phyloP scores from a whole-genome alignment of 2,329 filamentous ascomycete species.

The Byssothecium circinans region DNA sequence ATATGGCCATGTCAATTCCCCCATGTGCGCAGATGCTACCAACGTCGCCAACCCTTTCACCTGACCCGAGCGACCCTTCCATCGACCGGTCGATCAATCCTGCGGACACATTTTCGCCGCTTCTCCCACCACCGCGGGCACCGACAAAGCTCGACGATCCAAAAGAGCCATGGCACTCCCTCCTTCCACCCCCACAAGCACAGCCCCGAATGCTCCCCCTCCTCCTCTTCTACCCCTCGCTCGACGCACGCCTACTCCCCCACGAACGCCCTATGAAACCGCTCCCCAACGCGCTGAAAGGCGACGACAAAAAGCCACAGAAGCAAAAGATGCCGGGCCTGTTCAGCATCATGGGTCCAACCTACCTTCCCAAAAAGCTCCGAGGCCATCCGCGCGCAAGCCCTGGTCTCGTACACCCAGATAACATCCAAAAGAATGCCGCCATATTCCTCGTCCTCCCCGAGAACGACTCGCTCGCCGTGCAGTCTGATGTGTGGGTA shows the following conservation, averaged over 20 bases:
- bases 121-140: constrained; percentile 30
- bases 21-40: constrained; percentile 27
- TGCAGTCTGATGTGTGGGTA: constrained; percentile 49
- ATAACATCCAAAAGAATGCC: constrained; percentile 42
- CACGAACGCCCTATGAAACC: constrained; percentile 44
- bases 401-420: constrained; percentile 41
- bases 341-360: constrained; percentile 46
- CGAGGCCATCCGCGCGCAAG: constrained; percentile 45
- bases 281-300: constrained; percentile 39
- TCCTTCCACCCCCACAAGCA: constrained; percentile 39
- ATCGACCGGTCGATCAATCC: too few relatives aligned
- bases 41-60: constrained; percentile 14
- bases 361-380: constrained; percentile 45
- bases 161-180: constrained; percentile 38
- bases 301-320: constrained; percentile 30
- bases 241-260: constrained; percentile 46
- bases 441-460: constrained; percentile 47
- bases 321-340: constrained; percentile 38
- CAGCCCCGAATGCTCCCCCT: constrained; percentile 43
- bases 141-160: constrained; percentile 37
- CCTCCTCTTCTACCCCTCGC: constrained; percentile 48
- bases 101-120: constrained; percentile 27
- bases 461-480: constrained; percentile 45
- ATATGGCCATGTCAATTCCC: constrained; percentile 44
- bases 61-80: constrained; percentile 16